Percentiles rank a stretch among this genome's conserved stretches.
These are phyloP conservation scores for Coemansia sp. DNA, from an alignment of 192 early-diverging fungal genomes.

Conservation along the genomic window DNA sequence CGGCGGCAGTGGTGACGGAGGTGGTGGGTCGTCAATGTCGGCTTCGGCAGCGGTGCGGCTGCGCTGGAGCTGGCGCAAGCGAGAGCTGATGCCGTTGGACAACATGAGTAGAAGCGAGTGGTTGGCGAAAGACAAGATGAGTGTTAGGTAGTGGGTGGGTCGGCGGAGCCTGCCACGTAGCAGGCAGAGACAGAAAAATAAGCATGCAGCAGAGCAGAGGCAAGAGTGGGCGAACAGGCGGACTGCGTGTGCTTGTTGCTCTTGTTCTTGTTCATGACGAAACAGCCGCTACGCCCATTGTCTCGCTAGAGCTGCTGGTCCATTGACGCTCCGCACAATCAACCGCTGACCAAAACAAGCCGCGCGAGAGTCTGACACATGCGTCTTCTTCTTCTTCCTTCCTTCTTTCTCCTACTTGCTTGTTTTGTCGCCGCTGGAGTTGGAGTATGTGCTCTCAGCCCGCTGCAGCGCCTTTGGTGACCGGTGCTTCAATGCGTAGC, in stretches of 20 bases:
- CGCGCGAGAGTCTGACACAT: neutral
- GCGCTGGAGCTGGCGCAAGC: conserved; percentile 33
- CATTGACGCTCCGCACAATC: conserved; percentile 5
- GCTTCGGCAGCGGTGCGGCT: neutral
- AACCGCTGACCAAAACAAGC: neutral
- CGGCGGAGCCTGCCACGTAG: conserved; percentile 6
- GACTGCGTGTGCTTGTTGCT: neutral
- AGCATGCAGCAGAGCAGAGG: conserved; percentile 3
- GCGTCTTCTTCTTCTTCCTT: neutral
- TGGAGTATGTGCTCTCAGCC: conserved; percentile 22
- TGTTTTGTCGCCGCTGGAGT: conserved; percentile 1
- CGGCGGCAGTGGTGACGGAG: neutral
- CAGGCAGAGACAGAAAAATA: neutral
- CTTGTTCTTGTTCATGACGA: neutral
- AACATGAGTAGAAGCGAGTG: conserved; percentile 15
- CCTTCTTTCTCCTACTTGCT: neutral
- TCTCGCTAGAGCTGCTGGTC: neutral
- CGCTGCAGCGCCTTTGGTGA: conserved; percentile 26
- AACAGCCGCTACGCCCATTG: neutral
- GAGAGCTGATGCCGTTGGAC: conserved; percentile 36
- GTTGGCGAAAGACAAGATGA: neutral
- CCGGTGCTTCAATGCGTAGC: conserved; percentile 27
- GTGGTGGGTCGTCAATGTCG: conserved; percentile 8
- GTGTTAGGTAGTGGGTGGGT: neutral
- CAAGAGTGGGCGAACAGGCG: neutral